A percentile compares a stretch with the other conserved stretches of the same genome.
These are phyloP conservation scores for Cenchrus americanus DNA, from an alignment of 176 grass and related monocot species.

Conservation along the genomic window DNA sequence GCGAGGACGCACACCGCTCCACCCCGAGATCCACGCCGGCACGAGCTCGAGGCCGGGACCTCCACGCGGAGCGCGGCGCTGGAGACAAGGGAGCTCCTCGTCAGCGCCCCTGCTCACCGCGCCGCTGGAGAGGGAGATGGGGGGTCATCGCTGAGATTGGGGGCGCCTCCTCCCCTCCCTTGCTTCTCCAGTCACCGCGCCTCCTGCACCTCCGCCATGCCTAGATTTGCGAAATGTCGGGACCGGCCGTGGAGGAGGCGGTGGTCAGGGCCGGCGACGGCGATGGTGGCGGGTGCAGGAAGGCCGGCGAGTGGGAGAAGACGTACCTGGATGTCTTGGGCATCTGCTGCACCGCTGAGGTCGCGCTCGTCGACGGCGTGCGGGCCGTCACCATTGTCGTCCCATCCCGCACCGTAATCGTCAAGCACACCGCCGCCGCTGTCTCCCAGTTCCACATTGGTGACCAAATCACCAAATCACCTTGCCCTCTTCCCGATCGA, in stretches of 20 bases:
- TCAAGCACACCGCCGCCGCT: constrained; percentile 58
- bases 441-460: constrained; percentile 60
- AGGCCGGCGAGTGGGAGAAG: constrained; percentile 46
- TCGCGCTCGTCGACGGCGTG: constrained; percentile 58
- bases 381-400: constrained; percentile 58
- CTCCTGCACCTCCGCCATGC: too few relatives aligned
- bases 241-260: constrained; percentile 20
- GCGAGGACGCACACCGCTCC: too few relatives aligned
- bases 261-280: neutral
- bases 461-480: constrained; percentile 21
- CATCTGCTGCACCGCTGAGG: constrained; percentile 79
- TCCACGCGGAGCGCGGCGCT: too few relatives aligned
- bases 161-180: too few relatives aligned
- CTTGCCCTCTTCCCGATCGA: neutral
- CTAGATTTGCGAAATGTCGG: constrained; percentile 6
- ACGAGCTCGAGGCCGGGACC: too few relatives aligned
- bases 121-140: too few relatives aligned
- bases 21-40: too few relatives aligned
- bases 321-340: constrained; percentile 83
- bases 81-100: too few relatives aligned
- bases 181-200: too few relatives aligned
- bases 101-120: too few relatives aligned
- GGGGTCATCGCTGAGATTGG: too few relatives aligned
- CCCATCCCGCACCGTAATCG: constrained; percentile 66
- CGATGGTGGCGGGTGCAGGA: neutral